Conservation (phyloP, 176 grass and related monocot species). For the Avena atlantica region DNA sequence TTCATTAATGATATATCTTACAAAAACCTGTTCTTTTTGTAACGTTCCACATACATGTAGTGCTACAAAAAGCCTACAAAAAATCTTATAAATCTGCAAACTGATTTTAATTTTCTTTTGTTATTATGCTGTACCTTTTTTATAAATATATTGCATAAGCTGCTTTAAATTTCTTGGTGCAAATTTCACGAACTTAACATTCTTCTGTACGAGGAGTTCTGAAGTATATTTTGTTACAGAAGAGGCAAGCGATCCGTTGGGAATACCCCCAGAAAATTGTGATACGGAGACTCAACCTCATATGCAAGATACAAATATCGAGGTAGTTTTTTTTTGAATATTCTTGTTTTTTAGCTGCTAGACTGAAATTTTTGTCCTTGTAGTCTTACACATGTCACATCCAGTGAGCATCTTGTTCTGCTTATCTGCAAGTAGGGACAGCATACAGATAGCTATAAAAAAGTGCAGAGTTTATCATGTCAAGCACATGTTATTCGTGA, state of each 20-base stretch:
- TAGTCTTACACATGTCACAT: slow-evolving; percentile 32
- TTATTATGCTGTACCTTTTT: slow-evolving; percentile 26
- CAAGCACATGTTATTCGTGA: slow-evolving; percentile 24
- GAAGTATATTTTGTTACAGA: slow-evolving; percentile 54
- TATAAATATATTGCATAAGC: slow-evolving; percentile 21
- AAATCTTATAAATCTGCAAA: slow-evolving; percentile 15
- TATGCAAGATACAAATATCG: slow-evolving; percentile 40
- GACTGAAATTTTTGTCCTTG: background rate
- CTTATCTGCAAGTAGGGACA: slow-evolving; percentile 25
- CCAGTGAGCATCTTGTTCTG: background rate
- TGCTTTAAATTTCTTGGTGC: slow-evolving; percentile 19
- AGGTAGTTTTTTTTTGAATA: slow-evolving; percentile 52
- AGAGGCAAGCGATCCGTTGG: slow-evolving; percentile 23
- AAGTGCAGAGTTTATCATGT: slow-evolving; percentile 5
- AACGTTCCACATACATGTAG: slow-evolving; percentile 16
- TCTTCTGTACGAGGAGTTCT: slow-evolving; percentile 23
- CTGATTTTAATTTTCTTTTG: slow-evolving; percentile 26
- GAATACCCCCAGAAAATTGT: slow-evolving; percentile 37
- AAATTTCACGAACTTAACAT: slow-evolving; percentile 15
- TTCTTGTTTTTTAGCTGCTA: slow-evolving; percentile 26
- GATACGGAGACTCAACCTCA: slow-evolving; percentile 43
- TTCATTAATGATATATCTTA: slow-evolving; percentile 21
- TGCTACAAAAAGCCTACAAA: slow-evolving; percentile 21
- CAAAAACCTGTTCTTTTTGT: slow-evolving; percentile 16
- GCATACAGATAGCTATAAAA: background rate